Evolutionary conservation across 2,329 filamentous ascomycete species (phyloP).

Genomic region (Aureobasidium namibiae): DNA sequence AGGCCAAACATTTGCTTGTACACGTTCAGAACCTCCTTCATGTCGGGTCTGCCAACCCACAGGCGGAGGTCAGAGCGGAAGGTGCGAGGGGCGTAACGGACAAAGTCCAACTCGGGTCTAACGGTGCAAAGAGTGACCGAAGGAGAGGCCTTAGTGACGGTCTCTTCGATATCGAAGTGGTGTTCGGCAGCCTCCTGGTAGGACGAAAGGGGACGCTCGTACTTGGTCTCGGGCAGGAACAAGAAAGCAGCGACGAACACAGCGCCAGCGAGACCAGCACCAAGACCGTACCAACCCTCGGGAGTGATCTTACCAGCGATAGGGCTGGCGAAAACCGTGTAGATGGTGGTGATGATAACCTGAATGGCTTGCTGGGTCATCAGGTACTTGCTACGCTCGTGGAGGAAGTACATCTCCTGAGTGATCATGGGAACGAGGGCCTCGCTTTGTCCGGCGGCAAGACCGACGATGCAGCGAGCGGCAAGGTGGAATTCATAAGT

Average conservation of each 20-base stretch:
- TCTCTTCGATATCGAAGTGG: neutral
- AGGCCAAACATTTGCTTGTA: slow-evolving; percentile 22
- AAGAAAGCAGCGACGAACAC: slow-evolving; percentile 31
- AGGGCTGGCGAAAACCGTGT: slow-evolving; percentile 33
- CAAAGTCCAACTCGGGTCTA: slow-evolving; percentile 28
- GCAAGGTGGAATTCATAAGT: slow-evolving; percentile 21
- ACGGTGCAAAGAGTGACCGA: slow-evolving; percentile 13
- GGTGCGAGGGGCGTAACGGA: slow-evolving; percentile 31
- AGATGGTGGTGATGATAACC: slow-evolving; percentile 31
- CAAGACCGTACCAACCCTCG: slow-evolving; percentile 37
- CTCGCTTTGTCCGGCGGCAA: slow-evolving; percentile 24
- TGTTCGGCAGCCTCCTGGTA: slow-evolving; percentile 27
- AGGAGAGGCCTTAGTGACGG: neutral
- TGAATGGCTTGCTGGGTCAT: slow-evolving; percentile 38
- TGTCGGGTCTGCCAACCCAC: slow-evolving; percentile 33
- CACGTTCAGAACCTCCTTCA: slow-evolving; percentile 26
- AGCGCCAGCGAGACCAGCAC: slow-evolving; percentile 27
- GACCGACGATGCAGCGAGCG: slow-evolving; percentile 23
- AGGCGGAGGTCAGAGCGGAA: slow-evolving; percentile 32
- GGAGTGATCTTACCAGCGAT: slow-evolving; percentile 36
- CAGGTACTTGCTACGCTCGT: slow-evolving; percentile 26
- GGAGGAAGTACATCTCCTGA: slow-evolving; percentile 23
- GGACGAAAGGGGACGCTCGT: slow-evolving; percentile 29
- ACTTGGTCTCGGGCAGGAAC: slow-evolving; percentile 37
- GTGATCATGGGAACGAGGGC: slow-evolving; percentile 24